Percentiles rank a stretch among this genome's conserved stretches.
These are phyloP conservation scores for Arachis monticola DNA, from an alignment of 331 rosid species.

Conservation along the genomic window DNA sequence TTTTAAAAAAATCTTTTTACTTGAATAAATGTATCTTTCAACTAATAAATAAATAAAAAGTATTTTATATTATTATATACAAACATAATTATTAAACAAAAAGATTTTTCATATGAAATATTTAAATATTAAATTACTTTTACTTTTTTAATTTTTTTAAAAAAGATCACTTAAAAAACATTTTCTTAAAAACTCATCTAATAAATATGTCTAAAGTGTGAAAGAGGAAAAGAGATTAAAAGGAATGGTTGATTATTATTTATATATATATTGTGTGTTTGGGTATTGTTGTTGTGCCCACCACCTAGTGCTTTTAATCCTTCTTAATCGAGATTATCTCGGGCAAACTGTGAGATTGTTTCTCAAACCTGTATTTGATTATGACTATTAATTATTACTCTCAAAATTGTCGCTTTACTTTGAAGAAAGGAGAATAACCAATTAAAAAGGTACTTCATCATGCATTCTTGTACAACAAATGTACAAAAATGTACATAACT, in stretches of 20 bases:
- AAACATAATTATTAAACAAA: too few species aligned
- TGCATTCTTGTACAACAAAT: background rate
- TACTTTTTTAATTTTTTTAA: too few species aligned
- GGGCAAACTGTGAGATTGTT: slow-evolving; percentile 34
- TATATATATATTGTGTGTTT: too few species aligned
- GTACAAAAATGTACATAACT: background rate
- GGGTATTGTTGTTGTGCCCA: background rate
- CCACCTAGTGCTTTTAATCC: slow-evolving; percentile 9
- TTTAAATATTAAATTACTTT: too few species aligned
- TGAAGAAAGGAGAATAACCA: slow-evolving; percentile 42
- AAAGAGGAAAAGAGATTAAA: background rate
- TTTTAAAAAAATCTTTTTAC: too few species aligned
- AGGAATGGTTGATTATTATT: background rate
- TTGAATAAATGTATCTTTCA: too few species aligned
- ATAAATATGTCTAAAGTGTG: too few species aligned
- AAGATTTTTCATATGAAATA: too few species aligned
- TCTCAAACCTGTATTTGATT: slow-evolving; percentile 45
- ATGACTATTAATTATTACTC: slow-evolving; percentile 43
- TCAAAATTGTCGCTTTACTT: slow-evolving; percentile 46
- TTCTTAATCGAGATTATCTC: slow-evolving; percentile 31
- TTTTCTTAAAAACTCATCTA: too few species aligned
- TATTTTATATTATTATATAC: too few species aligned
- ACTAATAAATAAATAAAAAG: too few species aligned
- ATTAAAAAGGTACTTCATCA: slow-evolving; percentile 15
- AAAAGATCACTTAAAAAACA: too few species aligned